Evolutionary conservation across 2,329 filamentous ascomycete species (phyloP).

Genomic region (Hymenotorrendiella dingleyae): DNA sequence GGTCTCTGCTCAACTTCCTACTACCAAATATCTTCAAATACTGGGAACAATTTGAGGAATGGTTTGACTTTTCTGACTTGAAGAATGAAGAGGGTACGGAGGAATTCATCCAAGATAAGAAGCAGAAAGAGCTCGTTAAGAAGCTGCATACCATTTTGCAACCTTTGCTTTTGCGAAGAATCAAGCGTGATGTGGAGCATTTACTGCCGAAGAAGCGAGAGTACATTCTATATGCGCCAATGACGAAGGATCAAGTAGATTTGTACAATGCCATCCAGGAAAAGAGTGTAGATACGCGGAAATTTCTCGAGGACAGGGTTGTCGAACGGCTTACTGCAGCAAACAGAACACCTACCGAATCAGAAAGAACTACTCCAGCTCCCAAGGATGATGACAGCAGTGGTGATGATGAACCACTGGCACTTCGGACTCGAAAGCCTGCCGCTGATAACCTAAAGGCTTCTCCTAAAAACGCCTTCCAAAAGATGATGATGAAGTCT

Average conservation of each 20-base stretch:
- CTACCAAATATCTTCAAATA: conserved; percentile 90
- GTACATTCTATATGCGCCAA: conserved; percentile 89
- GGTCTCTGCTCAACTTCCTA: conserved; percentile 91
- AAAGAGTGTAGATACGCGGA: conserved; percentile 54
- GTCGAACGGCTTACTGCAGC: conserved; percentile 54
- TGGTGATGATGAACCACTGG: conserved; percentile 26
- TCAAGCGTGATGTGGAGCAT: conserved; percentile 90
- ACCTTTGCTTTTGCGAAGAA: conserved; percentile 76
- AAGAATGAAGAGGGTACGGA: conserved; percentile 76
- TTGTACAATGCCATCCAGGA: conserved; percentile 66
- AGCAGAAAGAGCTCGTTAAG: conserved; percentile 71
- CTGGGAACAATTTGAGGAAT: conserved; percentile 85
- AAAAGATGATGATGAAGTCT: conserved; percentile 36
- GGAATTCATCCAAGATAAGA: conserved; percentile 72
- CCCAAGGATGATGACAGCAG: conserved; percentile 21
- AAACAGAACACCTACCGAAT: conserved; percentile 37
- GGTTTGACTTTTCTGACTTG: conserved; percentile 95
- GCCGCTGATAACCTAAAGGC: conserved; percentile 11
- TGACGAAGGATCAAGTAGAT: conserved; percentile 86
- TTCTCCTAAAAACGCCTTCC: conserved; percentile 38
- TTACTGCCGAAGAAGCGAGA: conserved; percentile 94
- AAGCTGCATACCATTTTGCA: conserved; percentile 93
- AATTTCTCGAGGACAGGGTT: conserved; percentile 78
- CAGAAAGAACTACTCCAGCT: conserved; percentile 5
- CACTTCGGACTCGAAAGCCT: conserved; percentile 20